phyloP scores from a whole-genome alignment of 2,329 filamentous ascomycete genomes.

The Aureobasidium melanogenum region DNA sequence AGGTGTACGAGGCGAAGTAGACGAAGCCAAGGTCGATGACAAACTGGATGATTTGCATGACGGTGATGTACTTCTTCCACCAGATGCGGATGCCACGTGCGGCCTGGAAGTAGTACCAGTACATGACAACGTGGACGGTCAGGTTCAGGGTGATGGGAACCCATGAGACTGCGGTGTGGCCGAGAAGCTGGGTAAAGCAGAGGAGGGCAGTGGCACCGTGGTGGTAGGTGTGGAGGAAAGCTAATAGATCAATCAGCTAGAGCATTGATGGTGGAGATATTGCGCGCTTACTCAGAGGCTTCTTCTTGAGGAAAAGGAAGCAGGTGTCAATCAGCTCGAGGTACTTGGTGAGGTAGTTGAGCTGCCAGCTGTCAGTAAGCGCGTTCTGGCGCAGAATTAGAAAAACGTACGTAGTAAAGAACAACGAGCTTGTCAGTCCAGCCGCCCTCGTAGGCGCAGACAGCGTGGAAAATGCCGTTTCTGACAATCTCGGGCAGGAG shows the following conservation, averaged over 20 bases:
- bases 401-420: slow-evolving; percentile 83
- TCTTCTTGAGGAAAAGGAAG: slow-evolving; percentile 99
- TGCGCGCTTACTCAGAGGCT: slow-evolving; percentile 66
- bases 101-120: slow-evolving; percentile 99
- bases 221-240: slow-evolving; percentile 98
- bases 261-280: neutral
- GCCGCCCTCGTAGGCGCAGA: slow-evolving; percentile 72
- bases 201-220: slow-evolving; percentile 93
- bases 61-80: slow-evolving; percentile 99
- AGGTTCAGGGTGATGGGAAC: slow-evolving; percentile 89
- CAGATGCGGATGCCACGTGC: slow-evolving; percentile 90
- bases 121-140: slow-evolving; percentile 95
- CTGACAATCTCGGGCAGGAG: slow-evolving; percentile 73
- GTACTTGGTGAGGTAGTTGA: slow-evolving; percentile 98
- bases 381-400: slow-evolving; percentile 3
- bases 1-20: slow-evolving; percentile 98
- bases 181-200: slow-evolving; percentile 95
- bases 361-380: slow-evolving; percentile 41
- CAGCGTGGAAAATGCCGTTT: slow-evolving; percentile 77
- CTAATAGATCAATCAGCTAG: slow-evolving; percentile 19
- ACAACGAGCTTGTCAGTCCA: slow-evolving; percentile 92
- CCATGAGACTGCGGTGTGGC: slow-evolving; percentile 89
- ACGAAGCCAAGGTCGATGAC: slow-evolving; percentile 95
- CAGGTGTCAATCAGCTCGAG: slow-evolving; percentile 90
- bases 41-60: slow-evolving; percentile 94